Evolutionary conservation across 73 alveolate species (phyloP), one percentile per base, ranked within the genome.

Genomic region (Tetrahymena elliotti): DNA sequence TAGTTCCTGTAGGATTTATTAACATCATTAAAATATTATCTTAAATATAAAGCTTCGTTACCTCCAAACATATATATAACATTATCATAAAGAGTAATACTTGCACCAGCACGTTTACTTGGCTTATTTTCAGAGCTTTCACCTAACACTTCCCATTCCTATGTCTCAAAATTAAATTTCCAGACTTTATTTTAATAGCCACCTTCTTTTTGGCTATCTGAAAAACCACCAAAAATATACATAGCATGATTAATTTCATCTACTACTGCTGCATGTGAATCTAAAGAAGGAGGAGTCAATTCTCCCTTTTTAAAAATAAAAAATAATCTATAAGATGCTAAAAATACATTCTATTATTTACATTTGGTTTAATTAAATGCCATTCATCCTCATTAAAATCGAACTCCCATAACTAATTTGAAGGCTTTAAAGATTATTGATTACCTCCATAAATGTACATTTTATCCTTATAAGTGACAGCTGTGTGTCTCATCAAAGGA

Each of bases 401-500:
- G 38, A 38, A 94, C 0, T 54, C 39, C 96, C 96, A 94, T 15
- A 94, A 33, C 38, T 47, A 84, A 31, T 38, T 84, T 9, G 93
- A 82, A 33, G 95, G 95, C 41, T 39, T 84, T 52, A 94, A 34
- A 35, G 93, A 53, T 27, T 95, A 96, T 35, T 97, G 97, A 84
- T 96, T 98, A 24, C 99, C 99, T 83, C 99, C 99, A 68, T 96
- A 97, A 24, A 97, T 95, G 84, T 97, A 98, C 97, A 98, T 94
- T 35, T 83, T 53, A 94, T 94, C 94, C 35, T 97, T 94, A 84
- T 53, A 94, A 16, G 97, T 93, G 20, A 98, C 95, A 24, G 99
- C 98, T 93, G 99, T 94, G 93, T 99, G 99, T 31, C 99, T 99
- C 94, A 98, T 97, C 94, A 99, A 96, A 33, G 99, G 98, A 34